These are phyloP conservation scores for Huntiella savannae DNA, from an alignment of 2,329 filamentous ascomycete genomes.

Conservation along the genomic window DNA sequence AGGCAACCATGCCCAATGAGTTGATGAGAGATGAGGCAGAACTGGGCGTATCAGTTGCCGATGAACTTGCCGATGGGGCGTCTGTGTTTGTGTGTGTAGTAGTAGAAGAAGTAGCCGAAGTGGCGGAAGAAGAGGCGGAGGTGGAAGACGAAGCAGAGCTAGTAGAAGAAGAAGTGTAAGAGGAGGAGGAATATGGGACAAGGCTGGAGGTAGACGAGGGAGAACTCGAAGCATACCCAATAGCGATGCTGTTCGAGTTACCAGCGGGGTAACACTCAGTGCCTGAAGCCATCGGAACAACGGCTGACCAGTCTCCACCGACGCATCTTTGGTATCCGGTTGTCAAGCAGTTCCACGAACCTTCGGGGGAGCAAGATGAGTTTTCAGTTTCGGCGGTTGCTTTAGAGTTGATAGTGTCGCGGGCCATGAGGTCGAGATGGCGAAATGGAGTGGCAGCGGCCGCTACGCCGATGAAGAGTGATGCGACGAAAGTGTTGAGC, in stretches of 20 bases:
- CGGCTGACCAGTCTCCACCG: conserved; percentile 26
- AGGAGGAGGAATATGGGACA: neutral
- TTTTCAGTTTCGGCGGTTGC: conserved; percentile 18
- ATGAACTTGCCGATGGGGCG: neutral
- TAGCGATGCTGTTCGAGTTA: conserved; percentile 22
- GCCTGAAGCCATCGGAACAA: conserved; percentile 25
- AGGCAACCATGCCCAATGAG: too few relatives aligned
- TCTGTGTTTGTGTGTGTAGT: neutral
- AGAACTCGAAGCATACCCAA: conserved; percentile 13
- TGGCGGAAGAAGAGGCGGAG: neutral
- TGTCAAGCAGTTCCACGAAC: conserved; percentile 36
- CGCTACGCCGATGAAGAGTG: neutral
- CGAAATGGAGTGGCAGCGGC: neutral
- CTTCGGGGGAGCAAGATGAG: conserved; percentile 25
- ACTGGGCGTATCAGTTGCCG: too few relatives aligned
- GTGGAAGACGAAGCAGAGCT: neutral
- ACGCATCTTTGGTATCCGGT: conserved; percentile 31
- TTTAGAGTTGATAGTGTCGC: neutral
- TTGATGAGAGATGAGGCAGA: too few relatives aligned
- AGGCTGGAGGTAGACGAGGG: neutral
- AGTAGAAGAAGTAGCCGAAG: neutral
- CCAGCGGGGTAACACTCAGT: conserved; percentile 28
- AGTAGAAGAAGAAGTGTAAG: neutral
- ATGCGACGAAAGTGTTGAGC: neutral
- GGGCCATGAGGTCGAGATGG: neutral